Base-by-base conservation (phyloP, 306 rosid genomes). In the Cicer chorassanicum region DNA sequence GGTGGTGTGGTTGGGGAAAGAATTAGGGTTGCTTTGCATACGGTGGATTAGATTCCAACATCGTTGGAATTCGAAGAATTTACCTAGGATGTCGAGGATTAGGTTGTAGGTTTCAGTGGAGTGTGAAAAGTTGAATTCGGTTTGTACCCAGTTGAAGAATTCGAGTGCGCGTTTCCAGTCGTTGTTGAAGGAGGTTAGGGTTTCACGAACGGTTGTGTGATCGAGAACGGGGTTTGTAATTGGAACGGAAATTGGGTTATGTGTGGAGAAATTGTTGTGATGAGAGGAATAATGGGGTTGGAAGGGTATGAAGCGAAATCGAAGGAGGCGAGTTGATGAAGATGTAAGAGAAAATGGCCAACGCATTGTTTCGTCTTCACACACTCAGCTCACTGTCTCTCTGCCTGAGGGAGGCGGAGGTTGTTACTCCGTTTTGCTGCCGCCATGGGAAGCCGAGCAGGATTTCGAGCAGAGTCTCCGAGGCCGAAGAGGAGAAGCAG, bases 111-210 rank as follows among this genome's bases (percentile, higher is more conserved):
- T 93, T 61, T 84, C 87, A 9, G 96, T 87, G 84, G 88, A 73
- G 87, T 88, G 98, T 6, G 16, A 73, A 57, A 87, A 87, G 2
- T 77, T 61, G 72, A 7, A 63, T 4, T 86, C 60, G 9, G 79
- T 70, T 42, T 86, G 84, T 12, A 81, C 85, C 94, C 94, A 93
- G 66, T 70, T 84, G 91, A 93, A 93, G 84, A 93, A 93, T 4
- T 91, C 96, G n/a, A 84, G 42, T 6, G 98, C 97, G 7, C 84
- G 86, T 53, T 79, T 86, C 96, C 96, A 93, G 70, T 93, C 97
- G 29, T 93, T 91, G 89, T 86, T 83, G 82, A 83, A 87, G 9
- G 93, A 83, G 12, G 81, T 12, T 0, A 91, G 91, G 10, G 96
- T 87, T 46, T 84, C 87, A 0, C 78, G 82, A 6, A 89, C 89